Percentiles rank a stretch among this genome's conserved stretches.
phyloP scores from a whole-genome alignment of 495 filamentous ascomycete species.

The Tuber brumale region DNA sequence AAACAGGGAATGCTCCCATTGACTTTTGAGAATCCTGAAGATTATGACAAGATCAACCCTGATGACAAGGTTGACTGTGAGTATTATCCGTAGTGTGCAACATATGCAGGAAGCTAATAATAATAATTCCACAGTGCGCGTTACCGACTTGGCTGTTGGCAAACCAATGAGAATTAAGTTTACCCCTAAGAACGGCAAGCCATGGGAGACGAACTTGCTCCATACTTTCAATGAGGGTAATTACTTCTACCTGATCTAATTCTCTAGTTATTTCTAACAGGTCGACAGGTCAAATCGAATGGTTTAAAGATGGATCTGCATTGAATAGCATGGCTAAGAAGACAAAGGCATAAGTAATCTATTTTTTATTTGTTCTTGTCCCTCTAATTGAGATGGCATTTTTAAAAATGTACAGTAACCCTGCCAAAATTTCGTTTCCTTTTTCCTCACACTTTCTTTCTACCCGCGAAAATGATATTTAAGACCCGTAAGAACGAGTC shows the following conservation, averaged over 20 bases:
- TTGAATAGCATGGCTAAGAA: slow-evolving; percentile 95
- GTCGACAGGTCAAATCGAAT: slow-evolving; percentile 69
- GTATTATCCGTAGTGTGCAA: background rate
- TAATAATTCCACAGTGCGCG: slow-evolving; percentile 64
- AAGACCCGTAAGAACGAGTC: background rate
- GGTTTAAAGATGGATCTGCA: slow-evolving; percentile 95
- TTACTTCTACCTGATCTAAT: background rate
- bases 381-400: background rate
- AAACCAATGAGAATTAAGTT: slow-evolving; percentile 89
- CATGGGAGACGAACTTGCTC: slow-evolving; percentile 73
- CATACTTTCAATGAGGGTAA: slow-evolving; percentile 87
- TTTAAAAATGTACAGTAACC: background rate
- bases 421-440: background rate
- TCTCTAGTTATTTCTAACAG: slow-evolving; percentile 8
- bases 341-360: background rate
- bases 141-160: slow-evolving; percentile 86
- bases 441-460: background rate
- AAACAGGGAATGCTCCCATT: slow-evolving; percentile 99
- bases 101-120: slow-evolving; percentile 3
- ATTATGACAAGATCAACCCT: slow-evolving; percentile 95
- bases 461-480: background rate
- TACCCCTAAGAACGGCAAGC: slow-evolving; percentile 73
- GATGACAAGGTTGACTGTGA: slow-evolving; percentile 60
- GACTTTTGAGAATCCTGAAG: slow-evolving; percentile 86
- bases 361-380: slow-evolving; percentile 27